A percentile compares a stretch with the other conserved stretches of the same genome.
phyloP scores from a whole-genome alignment of 139 green algal species.

The Chlamydomonas eustigma region DNA sequence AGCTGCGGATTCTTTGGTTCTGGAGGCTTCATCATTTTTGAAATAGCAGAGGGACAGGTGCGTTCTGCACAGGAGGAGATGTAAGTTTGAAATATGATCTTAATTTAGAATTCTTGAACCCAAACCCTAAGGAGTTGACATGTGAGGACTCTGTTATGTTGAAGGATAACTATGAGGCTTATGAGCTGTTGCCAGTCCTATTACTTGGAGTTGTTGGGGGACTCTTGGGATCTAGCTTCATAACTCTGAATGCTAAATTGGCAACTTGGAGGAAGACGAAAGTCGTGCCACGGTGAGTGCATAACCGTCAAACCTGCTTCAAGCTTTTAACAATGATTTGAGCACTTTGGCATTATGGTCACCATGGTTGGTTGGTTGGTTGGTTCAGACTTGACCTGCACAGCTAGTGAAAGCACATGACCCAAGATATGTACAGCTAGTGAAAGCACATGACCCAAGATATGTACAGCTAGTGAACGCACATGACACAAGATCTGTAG shows the following conservation, averaged over 20 bases:
- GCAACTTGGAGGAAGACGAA: constrained; percentile 33
- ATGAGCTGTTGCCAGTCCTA: constrained; percentile 72
- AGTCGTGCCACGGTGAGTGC: neutral
- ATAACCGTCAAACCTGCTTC: no score
- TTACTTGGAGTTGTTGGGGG: constrained; percentile 75
- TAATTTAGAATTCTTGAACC: neutral
- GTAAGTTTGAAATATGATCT: no score
- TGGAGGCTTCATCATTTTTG: constrained; percentile 75
- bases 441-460: no score
- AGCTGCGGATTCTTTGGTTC: constrained; percentile 68
- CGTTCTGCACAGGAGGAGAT: neutral
- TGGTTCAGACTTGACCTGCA: no score
- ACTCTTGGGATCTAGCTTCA: constrained; percentile 68
- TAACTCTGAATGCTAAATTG: constrained; percentile 55
- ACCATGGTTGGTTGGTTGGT: no score
- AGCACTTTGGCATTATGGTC: no score
- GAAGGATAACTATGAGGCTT: constrained; percentile 63
- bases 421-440: no score
- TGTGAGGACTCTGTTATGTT: neutral
- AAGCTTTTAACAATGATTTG: neutral
- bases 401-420: no score
- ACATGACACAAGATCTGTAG: no score
- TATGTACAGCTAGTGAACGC: no score
- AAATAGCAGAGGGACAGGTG: constrained; percentile 59
- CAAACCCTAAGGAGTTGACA: neutral